Conservation (phyloP, 2,329 filamentous ascomycete species). For the Venturia pyrina region DNA sequence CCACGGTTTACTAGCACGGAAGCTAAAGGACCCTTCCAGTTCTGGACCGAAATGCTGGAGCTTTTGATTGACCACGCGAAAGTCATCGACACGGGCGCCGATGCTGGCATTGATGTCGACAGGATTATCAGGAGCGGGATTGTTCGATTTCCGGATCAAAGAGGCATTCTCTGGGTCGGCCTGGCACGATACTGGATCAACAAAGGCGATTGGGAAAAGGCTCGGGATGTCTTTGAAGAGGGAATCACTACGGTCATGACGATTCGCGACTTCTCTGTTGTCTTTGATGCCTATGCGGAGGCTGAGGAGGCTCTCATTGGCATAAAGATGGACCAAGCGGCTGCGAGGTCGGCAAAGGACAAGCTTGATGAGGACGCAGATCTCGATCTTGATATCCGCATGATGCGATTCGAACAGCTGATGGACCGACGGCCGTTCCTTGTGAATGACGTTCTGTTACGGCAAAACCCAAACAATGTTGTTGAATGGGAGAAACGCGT, state of each 20-base stretch:
- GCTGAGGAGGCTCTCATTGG: conserved; percentile 95
- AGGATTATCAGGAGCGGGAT: conserved; percentile 89
- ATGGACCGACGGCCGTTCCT: conserved; percentile 96
- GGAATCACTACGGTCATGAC: conserved; percentile 98
- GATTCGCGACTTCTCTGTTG: conserved; percentile 88
- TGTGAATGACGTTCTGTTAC: conserved; percentile 86
- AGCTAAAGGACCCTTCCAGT: conserved; percentile 87
- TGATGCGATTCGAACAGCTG: conserved; percentile 95
- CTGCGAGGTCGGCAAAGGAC: conserved; percentile 67
- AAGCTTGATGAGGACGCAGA: conserved; percentile 73
- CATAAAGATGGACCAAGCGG: conserved; percentile 80
- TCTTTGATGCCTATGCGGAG: conserved; percentile 93
- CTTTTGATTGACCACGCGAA: conserved; percentile 83
- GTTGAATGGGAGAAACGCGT: conserved; percentile 96
- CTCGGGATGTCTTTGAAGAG: conserved; percentile 89
- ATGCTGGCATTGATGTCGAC: conserved; percentile 81
- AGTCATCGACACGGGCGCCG: conserved; percentile 69
- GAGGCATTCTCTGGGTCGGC: conserved; percentile 90
- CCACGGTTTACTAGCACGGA: conserved; percentile 84
- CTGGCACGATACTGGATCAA: conserved; percentile 96
- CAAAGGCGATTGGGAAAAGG: conserved; percentile 81
- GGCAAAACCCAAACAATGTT: conserved; percentile 95
- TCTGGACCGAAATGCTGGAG: conserved; percentile 98
- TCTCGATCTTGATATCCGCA: conserved; percentile 88
- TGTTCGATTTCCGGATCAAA: conserved; percentile 79